Evolutionary conservation across 768 basidiomycete species (phyloP), one percentile per base, ranked within the genome.

Genomic region (Psilocybe cyanescens): DNA sequence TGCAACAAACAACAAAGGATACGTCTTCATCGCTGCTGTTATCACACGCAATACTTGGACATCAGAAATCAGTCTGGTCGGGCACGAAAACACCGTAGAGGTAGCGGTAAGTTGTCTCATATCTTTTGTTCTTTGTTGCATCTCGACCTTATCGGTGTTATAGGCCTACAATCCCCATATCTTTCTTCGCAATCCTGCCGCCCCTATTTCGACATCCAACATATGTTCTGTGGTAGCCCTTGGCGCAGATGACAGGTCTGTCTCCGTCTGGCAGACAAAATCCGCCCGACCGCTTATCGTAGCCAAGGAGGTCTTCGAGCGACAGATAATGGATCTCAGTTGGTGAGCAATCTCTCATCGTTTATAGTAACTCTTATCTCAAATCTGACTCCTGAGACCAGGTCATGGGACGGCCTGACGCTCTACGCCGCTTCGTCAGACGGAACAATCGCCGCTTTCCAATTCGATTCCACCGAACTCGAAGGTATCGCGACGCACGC

Each of bases 211-310:
- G 8, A 92, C 92, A 0, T 83, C 86, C 9, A 97, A 95, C 66
- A 91, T 95, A 60, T 95, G 92, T 65, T 94, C 94, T 11, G 91
- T 97, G 9, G 91, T 95, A 16, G 97, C 97, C 1, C 83, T 99
- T 12, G 95, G 96, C 35, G 94, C 95, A 0, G 95, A 97, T 68
- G 95, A 97, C 71, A 84, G 94, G 61, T 94, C 92, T 5, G 88
- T 99, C 30, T 97, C 95, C 3, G 86, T 99, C 7, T 99, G 97
- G 97, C 89, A 96, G 73, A 99, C 97, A 3, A 95, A 95, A 65
- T 87, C 89, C 0, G 92, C 92, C 2, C 84, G 93, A 37, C 97
- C 97, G 1, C 78, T 98, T 16, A 92, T 97, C 50, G 97, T 99
- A 2, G 88, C 95, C 0, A 90, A 93, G 69, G 95, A 99, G 64